Conservation (phyloP, 140 eudicot genomes). For the Stevia rebaudiana region DNA sequence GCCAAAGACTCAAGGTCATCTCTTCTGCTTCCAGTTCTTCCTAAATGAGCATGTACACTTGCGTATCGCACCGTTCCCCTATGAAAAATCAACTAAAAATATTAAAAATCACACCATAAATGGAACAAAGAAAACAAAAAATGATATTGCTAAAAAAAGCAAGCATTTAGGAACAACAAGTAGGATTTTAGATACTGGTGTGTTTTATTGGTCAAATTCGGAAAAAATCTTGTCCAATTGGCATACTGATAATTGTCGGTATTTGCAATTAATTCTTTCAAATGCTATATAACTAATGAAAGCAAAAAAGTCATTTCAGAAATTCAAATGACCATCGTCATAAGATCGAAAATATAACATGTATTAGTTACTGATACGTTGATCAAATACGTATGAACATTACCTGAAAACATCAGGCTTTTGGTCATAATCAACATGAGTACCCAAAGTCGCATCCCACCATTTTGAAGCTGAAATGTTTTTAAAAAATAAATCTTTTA, state of each 20-base stretch:
- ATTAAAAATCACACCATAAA: not conserved
- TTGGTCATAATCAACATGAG: slow-evolving; percentile 69
- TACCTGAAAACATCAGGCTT: slow-evolving; percentile 75
- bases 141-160: too few species aligned
- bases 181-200: too few species aligned
- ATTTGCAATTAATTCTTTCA: not conserved
- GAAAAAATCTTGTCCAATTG: too few species aligned
- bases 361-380: not conserved
- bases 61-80: slow-evolving; percentile 75
- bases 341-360: not conserved
- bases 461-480: slow-evolving; percentile 56
- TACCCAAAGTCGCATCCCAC: slow-evolving; percentile 51
- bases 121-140: not conserved
- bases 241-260: not conserved
- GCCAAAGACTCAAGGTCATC: slow-evolving; percentile 69
- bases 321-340: not conserved
- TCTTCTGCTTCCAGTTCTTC: slow-evolving; percentile 67
- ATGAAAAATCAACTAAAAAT: not conserved
- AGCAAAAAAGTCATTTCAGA: not conserved
- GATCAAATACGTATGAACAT: not conserved
- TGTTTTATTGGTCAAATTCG: too few species aligned
- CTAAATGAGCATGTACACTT: slow-evolving; percentile 74
- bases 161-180: too few species aligned
- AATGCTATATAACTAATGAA: not conserved
- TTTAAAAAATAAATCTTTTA: not conserved